phyloP scores from a whole-genome alignment of 352 stramenopile genomes.

The Phytophthora litchii region DNA sequence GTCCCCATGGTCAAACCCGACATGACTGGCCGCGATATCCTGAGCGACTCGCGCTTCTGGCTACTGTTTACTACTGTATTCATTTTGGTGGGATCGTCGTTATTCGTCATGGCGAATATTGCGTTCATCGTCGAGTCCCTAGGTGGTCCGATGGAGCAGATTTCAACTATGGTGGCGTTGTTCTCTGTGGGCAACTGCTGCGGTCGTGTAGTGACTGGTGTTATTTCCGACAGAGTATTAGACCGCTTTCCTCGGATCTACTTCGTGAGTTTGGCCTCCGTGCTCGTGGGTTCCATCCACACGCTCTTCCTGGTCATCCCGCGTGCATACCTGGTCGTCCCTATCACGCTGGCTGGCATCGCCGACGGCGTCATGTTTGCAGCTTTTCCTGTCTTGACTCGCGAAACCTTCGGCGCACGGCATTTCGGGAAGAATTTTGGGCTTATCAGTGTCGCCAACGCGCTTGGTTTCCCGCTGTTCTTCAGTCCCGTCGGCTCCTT shows the following conservation, averaged over 20 bases:
- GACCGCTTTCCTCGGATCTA: conserved; percentile 56
- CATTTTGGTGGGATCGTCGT: conserved; percentile 68
- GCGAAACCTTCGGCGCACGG: conserved; percentile 67
- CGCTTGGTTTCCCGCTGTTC: conserved; percentile 74
- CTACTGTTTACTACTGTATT: conserved; percentile 73
- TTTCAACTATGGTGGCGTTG: conserved; percentile 67
- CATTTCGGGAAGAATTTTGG: conserved; percentile 88
- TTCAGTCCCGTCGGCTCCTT: conserved; percentile 71
- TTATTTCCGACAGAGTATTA: conserved; percentile 67
- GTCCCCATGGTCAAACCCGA: conserved; percentile 25
- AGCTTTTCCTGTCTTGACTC: conserved; percentile 68
- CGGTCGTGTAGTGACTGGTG: conserved; percentile 56
- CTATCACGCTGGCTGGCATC: conserved; percentile 62
- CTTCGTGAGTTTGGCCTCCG: conserved; percentile 58
- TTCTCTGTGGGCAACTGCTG: conserved; percentile 77
- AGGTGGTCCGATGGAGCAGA: conserved; percentile 47
- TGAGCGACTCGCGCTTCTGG: conserved; percentile 67
- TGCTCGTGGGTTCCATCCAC: conserved; percentile 67
- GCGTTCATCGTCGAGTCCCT: conserved; percentile 78
- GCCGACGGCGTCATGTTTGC: conserved; percentile 81
- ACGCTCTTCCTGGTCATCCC: conserved; percentile 61
- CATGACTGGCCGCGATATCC: conserved; percentile 57
- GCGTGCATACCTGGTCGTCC: conserved; percentile 45
- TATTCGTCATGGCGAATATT: conserved; percentile 86
- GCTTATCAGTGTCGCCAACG: conserved; percentile 76